phyloP scores from a whole-genome alignment of 2,329 filamentous ascomycete species.

The Capronia epimyces region DNA sequence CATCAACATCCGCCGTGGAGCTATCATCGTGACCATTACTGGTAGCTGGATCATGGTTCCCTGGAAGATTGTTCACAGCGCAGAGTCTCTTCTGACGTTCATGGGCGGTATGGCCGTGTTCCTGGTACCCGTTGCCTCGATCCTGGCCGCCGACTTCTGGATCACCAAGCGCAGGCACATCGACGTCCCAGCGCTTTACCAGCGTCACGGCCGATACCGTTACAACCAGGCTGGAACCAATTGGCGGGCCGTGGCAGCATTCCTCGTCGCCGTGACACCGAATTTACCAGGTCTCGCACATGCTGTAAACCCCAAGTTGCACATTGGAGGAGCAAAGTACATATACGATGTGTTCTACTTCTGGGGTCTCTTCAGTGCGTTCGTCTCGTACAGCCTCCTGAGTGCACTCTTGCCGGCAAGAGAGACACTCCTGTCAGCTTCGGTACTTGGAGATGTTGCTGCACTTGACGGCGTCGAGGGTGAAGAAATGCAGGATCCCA shows the following conservation, averaged over 20 bases:
- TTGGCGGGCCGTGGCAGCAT: constrained; percentile 34
- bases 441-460: no score
- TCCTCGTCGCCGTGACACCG: constrained; percentile 4
- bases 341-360: no score
- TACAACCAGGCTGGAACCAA: constrained; percentile 53
- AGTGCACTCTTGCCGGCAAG: no score
- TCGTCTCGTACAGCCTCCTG: no score
- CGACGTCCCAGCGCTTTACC: constrained; percentile 49
- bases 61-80: constrained; percentile 38
- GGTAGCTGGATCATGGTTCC: constrained; percentile 41
- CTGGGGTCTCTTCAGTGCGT: no score
- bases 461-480: no score
- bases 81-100: constrained; percentile 37
- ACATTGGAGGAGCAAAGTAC: no score
- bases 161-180: constrained; percentile 8
- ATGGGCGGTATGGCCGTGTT: constrained; percentile 31
- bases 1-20: constrained; percentile 48
- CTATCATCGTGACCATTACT: constrained; percentile 34
- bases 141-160: constrained; percentile 24
- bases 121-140: constrained; percentile 20
- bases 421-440: no score
- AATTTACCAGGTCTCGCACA: constrained; percentile 1
- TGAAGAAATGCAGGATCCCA: no score
- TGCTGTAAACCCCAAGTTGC: no score
- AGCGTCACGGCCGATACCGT: constrained; percentile 45